These are phyloP conservation scores for Globisporangium emineosum DNA, from an alignment of 352 stramenopile genomes.

Conservation along the genomic window DNA sequence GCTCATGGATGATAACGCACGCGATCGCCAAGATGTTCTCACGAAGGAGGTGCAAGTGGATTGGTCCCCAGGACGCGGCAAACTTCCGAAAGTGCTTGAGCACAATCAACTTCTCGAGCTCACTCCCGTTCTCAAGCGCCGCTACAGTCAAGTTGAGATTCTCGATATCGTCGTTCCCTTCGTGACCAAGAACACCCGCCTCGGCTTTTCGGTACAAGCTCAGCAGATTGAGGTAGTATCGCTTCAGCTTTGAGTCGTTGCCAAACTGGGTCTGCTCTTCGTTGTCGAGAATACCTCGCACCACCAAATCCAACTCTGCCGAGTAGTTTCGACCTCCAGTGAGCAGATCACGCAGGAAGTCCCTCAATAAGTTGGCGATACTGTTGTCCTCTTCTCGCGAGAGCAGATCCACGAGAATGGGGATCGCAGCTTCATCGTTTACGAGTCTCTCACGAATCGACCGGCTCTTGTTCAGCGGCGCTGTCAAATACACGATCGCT, in stretches of 20 bases:
- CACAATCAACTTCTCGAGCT: slow-evolving; percentile 1
- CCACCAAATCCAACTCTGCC: slow-evolving; percentile 5
- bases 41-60: not conserved
- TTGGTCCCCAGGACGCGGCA: not conserved
- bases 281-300: slow-evolving; percentile 9
- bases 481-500: slow-evolving; percentile 9
- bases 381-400: not conserved
- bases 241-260: not conserved
- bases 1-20: not conserved
- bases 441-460: slow-evolving; percentile 5
- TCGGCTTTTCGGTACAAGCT: not conserved
- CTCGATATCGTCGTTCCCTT: not conserved
- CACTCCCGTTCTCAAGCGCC: slow-evolving; percentile 3
- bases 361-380: slow-evolving; percentile 1
- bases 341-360: slow-evolving; percentile 5
- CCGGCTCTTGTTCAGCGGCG: slow-evolving; percentile 9
- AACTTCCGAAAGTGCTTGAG: slow-evolving; percentile 1
- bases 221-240: not conserved
- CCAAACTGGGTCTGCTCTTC: not conserved
- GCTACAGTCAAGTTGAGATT: not conserved
- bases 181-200: not conserved
- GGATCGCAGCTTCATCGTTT: slow-evolving; percentile 6
- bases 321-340: not conserved
- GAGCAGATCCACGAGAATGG: slow-evolving; percentile 1
- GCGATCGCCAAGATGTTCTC: not conserved